Conservation (phyloP, 306 rosid species). For the Urtica urens region DNA sequence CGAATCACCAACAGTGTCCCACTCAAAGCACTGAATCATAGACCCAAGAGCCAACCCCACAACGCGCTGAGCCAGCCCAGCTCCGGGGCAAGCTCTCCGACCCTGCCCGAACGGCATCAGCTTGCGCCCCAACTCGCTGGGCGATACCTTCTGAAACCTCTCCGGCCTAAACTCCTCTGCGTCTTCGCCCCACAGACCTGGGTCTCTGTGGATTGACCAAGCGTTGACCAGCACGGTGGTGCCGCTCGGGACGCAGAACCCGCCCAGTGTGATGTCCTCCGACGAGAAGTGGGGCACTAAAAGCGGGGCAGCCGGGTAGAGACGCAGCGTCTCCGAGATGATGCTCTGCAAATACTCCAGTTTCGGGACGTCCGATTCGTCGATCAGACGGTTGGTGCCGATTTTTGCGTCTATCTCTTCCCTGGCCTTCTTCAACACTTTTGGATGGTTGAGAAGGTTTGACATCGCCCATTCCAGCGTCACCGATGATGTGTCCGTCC, state of each 20-base stretch:
- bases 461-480: constrained; percentile 61
- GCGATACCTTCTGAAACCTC: background rate
- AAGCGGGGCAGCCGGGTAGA: constrained; percentile 9
- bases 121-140: background rate
- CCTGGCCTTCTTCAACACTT: constrained; percentile 26
- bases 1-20: background rate
- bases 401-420: constrained; percentile 21
- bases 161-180: background rate
- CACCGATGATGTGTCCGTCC: constrained; percentile 41
- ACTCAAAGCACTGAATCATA: background rate
- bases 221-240: constrained; percentile 12
- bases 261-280: background rate
- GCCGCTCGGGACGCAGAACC: constrained; percentile 4
- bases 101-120: background rate
- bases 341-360: constrained; percentile 1
- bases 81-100: background rate
- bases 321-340: constrained; percentile 12
- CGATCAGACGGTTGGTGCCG: constrained; percentile 1
- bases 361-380: constrained; percentile 4
- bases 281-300: constrained; percentile 10
- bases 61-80: background rate
- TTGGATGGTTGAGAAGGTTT: constrained; percentile 41
- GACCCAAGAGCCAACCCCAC: background rate
- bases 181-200: background rate
- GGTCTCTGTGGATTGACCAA: constrained; percentile 14